Conservation (phyloP, 2,329 filamentous ascomycete genomes). For the Fusarium sterilihyphosum region DNA sequence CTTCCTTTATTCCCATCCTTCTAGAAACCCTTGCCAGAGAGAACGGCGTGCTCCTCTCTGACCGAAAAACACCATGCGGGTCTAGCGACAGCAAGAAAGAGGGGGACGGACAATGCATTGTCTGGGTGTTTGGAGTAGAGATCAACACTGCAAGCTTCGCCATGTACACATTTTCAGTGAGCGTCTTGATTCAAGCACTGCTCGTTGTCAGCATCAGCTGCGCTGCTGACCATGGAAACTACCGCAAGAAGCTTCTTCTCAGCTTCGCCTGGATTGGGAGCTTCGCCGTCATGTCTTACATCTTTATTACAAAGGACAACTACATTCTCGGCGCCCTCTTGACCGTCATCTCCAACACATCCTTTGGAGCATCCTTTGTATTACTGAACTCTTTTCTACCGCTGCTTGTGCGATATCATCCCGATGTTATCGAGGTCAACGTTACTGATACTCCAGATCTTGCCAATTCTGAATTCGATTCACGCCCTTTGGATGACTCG, state of each 20-base stretch:
- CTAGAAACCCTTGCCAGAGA: slow-evolving; percentile 93
- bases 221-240: slow-evolving; percentile 92
- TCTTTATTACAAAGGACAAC: slow-evolving; percentile 77
- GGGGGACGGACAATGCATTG: slow-evolving; percentile 77
- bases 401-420: slow-evolving; percentile 87
- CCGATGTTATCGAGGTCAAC: slow-evolving; percentile 54
- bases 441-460: slow-evolving; percentile 45
- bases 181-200: slow-evolving; percentile 87
- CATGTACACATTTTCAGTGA: slow-evolving; percentile 97
- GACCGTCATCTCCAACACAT: slow-evolving; percentile 91
- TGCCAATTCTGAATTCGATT: slow-evolving; percentile 46
- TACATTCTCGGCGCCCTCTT: slow-evolving; percentile 86
- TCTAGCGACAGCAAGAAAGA: slow-evolving; percentile 65
- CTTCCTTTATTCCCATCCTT: slow-evolving; percentile 94
- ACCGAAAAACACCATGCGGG: slow-evolving; percentile 79
- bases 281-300: slow-evolving; percentile 85
- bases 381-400: slow-evolving; percentile 95
- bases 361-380: slow-evolving; percentile 94
- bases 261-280: slow-evolving; percentile 87
- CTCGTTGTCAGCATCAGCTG: slow-evolving; percentile 96
- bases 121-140: slow-evolving; percentile 82
- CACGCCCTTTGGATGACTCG: slow-evolving; percentile 49
- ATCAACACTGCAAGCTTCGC: slow-evolving; percentile 97
- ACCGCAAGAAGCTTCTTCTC: slow-evolving; percentile 87
- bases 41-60: slow-evolving; percentile 85